Conservation (phyloP, 331 rosid genomes). For the Pyrus hybrid region DNA sequence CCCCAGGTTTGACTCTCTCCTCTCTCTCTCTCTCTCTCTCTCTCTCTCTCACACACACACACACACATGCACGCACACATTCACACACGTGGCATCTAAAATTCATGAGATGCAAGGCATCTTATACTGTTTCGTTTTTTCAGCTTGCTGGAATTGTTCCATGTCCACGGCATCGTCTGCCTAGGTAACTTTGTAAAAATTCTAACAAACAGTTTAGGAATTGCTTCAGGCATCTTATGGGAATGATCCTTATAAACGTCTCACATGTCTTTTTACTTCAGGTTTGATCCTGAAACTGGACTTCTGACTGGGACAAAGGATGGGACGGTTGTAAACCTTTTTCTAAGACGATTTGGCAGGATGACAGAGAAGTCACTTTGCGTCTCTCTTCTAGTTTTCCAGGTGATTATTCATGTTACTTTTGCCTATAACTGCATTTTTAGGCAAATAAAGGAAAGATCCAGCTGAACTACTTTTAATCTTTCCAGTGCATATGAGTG, state of each 20-base stretch:
- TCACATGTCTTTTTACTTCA: slow-evolving; percentile 15
- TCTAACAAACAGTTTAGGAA: neutral
- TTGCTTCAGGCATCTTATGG: slow-evolving; percentile 3
- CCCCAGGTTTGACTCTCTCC: slow-evolving; percentile 64
- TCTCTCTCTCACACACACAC: neutral
- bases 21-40: neutral
- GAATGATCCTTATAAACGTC: slow-evolving; percentile 7
- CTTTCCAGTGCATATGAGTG: neutral
- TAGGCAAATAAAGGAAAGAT: neutral
- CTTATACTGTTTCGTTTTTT: slow-evolving; percentile 3
- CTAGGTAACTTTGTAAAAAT: slow-evolving; percentile 41
- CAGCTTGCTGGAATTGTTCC: slow-evolving; percentile 83
- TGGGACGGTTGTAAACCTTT: slow-evolving; percentile 92
- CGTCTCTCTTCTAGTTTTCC: slow-evolving; percentile 77
- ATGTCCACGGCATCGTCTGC: slow-evolving; percentile 96
- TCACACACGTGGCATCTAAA: neutral
- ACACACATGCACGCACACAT: too few species aligned
- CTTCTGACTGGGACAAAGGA: slow-evolving; percentile 90
- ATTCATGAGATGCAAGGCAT: slow-evolving; percentile 12
- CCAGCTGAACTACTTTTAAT: neutral
- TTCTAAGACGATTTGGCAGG: slow-evolving; percentile 63
- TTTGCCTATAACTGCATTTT: neutral
- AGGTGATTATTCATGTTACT: slow-evolving; percentile 36
- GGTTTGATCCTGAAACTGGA: slow-evolving; percentile 82
- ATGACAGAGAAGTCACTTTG: slow-evolving; percentile 78